phyloP scores from a whole-genome alignment of 768 basidiomycete genomes.

The Aureoboletus auriporus region DNA sequence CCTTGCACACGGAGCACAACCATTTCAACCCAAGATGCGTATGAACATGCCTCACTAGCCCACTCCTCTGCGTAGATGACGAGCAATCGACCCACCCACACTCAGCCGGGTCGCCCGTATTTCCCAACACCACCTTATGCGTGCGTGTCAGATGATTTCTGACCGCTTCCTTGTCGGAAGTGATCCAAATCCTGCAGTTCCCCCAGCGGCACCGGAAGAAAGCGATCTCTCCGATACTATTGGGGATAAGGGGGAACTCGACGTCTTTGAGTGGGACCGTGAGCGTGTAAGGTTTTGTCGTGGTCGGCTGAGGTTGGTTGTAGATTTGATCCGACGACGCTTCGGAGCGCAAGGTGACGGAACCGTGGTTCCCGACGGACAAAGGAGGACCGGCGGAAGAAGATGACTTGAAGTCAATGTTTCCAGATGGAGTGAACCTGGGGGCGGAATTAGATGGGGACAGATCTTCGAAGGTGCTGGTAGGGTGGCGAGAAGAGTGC shows the following conservation, averaged over 20 bases:
- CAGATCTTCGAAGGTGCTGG: not conserved
- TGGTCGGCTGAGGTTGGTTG: not conserved
- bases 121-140: conserved; percentile 9
- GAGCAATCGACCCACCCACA: conserved; percentile 18
- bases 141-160: conserved; percentile 7
- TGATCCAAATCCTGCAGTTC: conserved; percentile 17
- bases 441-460: not conserved
- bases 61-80: not conserved
- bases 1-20: conserved; percentile 17
- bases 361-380: not conserved
- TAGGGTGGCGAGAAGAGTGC: not conserved
- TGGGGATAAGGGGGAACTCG: conserved; percentile 2
- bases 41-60: conserved; percentile 15
- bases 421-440: not conserved
- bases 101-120: not conserved
- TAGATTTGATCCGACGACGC: not conserved
- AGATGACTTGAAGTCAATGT: too few species aligned
- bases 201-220: conserved; percentile 21
- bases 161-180: conserved; percentile 11
- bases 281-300: not conserved
- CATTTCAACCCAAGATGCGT: conserved; percentile 15
- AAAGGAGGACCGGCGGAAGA: not conserved
- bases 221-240: not conserved
- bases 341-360: not conserved
- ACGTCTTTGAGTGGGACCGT: conserved; percentile 7